Evolutionary conservation across 192 early-diverging fungal genomes (phyloP).

Genomic region (Thamnidium elegans): DNA sequence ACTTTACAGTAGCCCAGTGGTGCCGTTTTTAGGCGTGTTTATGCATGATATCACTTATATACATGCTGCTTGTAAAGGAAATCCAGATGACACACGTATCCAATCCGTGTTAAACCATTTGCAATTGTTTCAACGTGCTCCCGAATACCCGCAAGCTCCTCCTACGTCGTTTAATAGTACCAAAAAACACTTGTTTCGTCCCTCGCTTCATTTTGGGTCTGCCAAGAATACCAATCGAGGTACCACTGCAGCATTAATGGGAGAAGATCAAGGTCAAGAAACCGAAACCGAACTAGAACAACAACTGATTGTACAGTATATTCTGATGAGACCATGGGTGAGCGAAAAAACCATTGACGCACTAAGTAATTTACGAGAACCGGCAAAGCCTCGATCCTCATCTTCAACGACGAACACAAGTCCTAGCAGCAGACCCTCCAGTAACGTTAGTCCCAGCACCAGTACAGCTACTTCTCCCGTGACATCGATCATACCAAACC

Average conservation of each 20-base stretch:
- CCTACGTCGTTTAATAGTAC: conserved; percentile 47
- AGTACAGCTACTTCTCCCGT: not conserved
- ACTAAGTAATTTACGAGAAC: conserved; percentile 59
- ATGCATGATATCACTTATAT: conserved; percentile 80
- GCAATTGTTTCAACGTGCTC: conserved; percentile 52
- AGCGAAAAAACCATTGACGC: conserved; percentile 76
- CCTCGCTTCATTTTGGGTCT: conserved; percentile 43
- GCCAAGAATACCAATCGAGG: conserved; percentile 30
- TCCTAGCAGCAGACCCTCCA: not conserved
- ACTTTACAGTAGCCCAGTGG: conserved; percentile 42
- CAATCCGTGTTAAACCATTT: conserved; percentile 59
- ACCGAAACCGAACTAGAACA: conserved; percentile 57
- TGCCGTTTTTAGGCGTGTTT: conserved; percentile 74
- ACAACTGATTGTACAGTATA: conserved; percentile 65
- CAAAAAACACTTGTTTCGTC: conserved; percentile 46
- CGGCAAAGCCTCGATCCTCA: conserved; percentile 31
- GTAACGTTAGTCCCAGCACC: not conserved
- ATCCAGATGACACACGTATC: conserved; percentile 47
- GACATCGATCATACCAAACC: not conserved
- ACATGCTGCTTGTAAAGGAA: conserved; percentile 57
- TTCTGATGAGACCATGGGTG: conserved; percentile 69
- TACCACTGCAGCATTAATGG: conserved; percentile 2
- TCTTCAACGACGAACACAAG: not conserved
- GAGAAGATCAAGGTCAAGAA: conserved; percentile 48
- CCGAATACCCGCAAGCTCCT: conserved; percentile 50